A percentile compares a stretch with the other conserved stretches of the same genome.
These are phyloP conservation scores for Mycena pura DNA, from an alignment of 768 basidiomycete species.

Conservation along the genomic window DNA sequence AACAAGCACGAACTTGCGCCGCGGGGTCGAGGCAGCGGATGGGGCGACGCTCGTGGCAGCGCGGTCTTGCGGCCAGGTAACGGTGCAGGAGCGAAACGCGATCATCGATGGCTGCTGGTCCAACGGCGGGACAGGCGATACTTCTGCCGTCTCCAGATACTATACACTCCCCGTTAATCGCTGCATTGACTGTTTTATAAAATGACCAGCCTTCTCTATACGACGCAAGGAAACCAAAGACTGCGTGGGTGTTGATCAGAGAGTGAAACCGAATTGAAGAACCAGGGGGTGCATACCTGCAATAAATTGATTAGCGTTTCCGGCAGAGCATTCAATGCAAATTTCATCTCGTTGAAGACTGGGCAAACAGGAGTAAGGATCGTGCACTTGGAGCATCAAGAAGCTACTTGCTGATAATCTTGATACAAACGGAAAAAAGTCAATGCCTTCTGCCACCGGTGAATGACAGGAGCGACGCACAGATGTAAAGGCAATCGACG, in stretches of 20 bases:
- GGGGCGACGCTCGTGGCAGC: slow-evolving; percentile 50
- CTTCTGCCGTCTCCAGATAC: slow-evolving; percentile 80
- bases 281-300: slow-evolving; percentile 53
- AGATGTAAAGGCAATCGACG: slow-evolving; percentile 84
- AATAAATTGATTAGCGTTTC: slow-evolving; percentile 92
- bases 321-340: slow-evolving; percentile 85
- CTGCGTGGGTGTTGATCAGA: slow-evolving; percentile 38
- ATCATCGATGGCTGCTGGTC: slow-evolving; percentile 64
- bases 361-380: neutral
- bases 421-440: slow-evolving; percentile 39
- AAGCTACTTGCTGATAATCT: slow-evolving; percentile 46
- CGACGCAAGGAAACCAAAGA: slow-evolving; percentile 85
- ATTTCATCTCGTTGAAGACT: slow-evolving; percentile 91
- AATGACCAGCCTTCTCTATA: slow-evolving; percentile 67
- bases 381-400: slow-evolving; percentile 21
- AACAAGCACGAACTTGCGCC: slow-evolving; percentile 79
- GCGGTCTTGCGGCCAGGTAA: slow-evolving; percentile 91
- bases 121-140: slow-evolving; percentile 65
- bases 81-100: slow-evolving; percentile 82
- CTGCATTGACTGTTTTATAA: neutral
- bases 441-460: neutral
- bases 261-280: neutral
- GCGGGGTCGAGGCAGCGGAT: slow-evolving; percentile 74
- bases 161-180: neutral
- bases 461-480: slow-evolving; percentile 47